Evolutionary conservation across 2,329 filamentous ascomycete genomes (phyloP).

Genomic region (Pseudophaeomoniella oleicola): DNA sequence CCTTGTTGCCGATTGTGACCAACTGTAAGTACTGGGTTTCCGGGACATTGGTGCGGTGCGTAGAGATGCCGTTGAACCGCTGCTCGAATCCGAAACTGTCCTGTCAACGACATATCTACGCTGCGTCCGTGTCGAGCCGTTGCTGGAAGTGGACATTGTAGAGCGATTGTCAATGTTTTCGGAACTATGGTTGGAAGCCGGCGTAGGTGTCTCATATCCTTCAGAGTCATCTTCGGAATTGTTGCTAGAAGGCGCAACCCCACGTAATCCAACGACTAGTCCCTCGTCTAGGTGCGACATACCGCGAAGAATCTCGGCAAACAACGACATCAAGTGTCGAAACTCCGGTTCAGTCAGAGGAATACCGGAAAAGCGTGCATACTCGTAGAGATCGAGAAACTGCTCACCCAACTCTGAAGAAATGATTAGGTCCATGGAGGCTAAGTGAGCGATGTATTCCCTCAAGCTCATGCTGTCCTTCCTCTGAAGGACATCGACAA

Average conservation of each 20-base stretch:
- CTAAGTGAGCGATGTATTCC: constrained; percentile 62
- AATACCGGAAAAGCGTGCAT: constrained; percentile 63
- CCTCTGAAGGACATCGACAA: constrained; percentile 58
- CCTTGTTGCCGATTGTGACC: neutral
- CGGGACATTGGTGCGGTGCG: neutral
- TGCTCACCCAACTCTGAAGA: constrained; percentile 31
- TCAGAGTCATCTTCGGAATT: neutral
- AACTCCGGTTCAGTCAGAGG: constrained; percentile 59
- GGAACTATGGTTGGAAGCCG: neutral
- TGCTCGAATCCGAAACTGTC: neutral
- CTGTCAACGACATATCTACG: neutral
- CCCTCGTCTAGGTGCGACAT: constrained; percentile 53
- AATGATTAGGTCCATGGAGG: constrained; percentile 48
- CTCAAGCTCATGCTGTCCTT: constrained; percentile 58
- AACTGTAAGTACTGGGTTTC: neutral
- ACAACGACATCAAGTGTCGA: constrained; percentile 64
- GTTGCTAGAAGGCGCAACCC: neutral
- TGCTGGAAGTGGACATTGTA: neutral
- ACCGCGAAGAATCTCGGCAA: constrained; percentile 62
- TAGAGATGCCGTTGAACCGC: neutral
- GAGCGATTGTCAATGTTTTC: neutral
- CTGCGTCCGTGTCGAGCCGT: neutral
- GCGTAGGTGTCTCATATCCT: neutral
- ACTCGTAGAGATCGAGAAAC: constrained; percentile 69
- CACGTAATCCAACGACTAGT: constrained; percentile 24